A percentile compares a stretch with the other conserved stretches of the same genome.
Conservation (phyloP, 225 moss, liverwort and hornwort genomes). For the Marchantia paleacea region DNA sequence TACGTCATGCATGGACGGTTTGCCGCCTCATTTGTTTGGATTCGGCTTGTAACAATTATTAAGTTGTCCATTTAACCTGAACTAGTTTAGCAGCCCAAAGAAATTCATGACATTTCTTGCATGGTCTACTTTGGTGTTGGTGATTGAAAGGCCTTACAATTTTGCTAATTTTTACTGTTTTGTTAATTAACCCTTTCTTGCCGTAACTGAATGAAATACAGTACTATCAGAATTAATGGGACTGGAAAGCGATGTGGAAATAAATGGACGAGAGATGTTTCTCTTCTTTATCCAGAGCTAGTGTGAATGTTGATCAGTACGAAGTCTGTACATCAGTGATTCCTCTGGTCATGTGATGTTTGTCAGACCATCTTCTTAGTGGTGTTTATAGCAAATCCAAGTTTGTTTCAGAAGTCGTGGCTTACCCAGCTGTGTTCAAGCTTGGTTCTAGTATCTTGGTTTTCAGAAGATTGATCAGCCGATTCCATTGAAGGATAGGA, state of each 20-base stretch:
- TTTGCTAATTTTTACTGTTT: constrained; percentile 26
- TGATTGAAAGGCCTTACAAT: constrained; percentile 17
- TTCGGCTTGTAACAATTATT: constrained; percentile 45
- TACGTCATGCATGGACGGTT: constrained; percentile 36
- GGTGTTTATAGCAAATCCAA: too few species aligned
- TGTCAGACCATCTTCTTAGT: too few species aligned
- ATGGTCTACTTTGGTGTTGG: constrained; percentile 22
- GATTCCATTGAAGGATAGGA: too few species aligned
- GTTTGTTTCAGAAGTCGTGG: too few species aligned
- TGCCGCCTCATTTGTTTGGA: constrained; percentile 45
- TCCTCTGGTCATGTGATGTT: not conserved
- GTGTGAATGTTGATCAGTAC: not conserved
- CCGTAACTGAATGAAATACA: constrained; percentile 24
- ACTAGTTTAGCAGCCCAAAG: constrained; percentile 30
- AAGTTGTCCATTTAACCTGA: constrained; percentile 33
- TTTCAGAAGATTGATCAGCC: too few species aligned
- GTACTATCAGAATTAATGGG: constrained; percentile 12
- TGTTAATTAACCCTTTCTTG: constrained; percentile 18
- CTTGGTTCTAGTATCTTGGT: too few species aligned
- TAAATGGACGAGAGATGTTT: constrained; percentile 21
- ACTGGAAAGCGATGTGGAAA: constrained; percentile 26
- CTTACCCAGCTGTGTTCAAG: too few species aligned
- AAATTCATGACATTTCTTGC: constrained; percentile 20
- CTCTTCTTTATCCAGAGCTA: constrained; percentile 2
- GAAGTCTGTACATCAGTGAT: not conserved